These are phyloP conservation scores for Euphorbia lathyris DNA, from an alignment of 345 rosid genomes.

Conservation along the genomic window DNA sequence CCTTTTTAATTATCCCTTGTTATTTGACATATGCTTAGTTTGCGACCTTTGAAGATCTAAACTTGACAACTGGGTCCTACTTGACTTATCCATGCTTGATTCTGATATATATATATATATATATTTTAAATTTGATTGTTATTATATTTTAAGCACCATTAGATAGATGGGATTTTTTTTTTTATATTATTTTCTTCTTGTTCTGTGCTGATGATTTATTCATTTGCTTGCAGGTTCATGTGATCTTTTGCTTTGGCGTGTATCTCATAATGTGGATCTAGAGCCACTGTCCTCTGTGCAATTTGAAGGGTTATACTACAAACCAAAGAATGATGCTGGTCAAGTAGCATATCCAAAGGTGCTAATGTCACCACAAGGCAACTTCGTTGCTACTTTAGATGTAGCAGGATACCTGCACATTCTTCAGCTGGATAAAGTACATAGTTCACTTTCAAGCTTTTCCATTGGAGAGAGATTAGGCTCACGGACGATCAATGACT, in stretches of 20 bases:
- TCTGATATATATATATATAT: too few relatives aligned
- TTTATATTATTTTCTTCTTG: neutral
- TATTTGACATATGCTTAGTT: neutral
- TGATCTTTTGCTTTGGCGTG: constrained; percentile 68
- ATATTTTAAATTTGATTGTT: too few relatives aligned
- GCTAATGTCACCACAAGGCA: constrained; percentile 69
- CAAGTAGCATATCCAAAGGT: constrained; percentile 66
- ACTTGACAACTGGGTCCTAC: neutral
- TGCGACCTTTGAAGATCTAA: neutral
- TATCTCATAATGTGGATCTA: constrained; percentile 41
- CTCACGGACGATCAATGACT: constrained; percentile 31
- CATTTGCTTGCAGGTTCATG: constrained; percentile 49
- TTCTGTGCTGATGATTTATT: constrained; percentile 11
- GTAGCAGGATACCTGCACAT: constrained; percentile 55
- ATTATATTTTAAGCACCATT: neutral
- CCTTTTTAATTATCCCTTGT: too few relatives aligned
- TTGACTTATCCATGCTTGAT: neutral
- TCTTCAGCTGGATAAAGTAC: constrained; percentile 55
- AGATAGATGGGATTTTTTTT: too few relatives aligned
- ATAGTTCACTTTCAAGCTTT: constrained; percentile 34
- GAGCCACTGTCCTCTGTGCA: constrained; percentile 52
- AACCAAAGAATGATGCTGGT: constrained; percentile 34
- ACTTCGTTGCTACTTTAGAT: constrained; percentile 69
- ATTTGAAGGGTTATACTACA: constrained; percentile 57
- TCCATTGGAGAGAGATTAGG: constrained; percentile 28